Base-by-base conservation (phyloP, 768 basidiomycete species). In the Xerocomus potaroensis region DNA sequence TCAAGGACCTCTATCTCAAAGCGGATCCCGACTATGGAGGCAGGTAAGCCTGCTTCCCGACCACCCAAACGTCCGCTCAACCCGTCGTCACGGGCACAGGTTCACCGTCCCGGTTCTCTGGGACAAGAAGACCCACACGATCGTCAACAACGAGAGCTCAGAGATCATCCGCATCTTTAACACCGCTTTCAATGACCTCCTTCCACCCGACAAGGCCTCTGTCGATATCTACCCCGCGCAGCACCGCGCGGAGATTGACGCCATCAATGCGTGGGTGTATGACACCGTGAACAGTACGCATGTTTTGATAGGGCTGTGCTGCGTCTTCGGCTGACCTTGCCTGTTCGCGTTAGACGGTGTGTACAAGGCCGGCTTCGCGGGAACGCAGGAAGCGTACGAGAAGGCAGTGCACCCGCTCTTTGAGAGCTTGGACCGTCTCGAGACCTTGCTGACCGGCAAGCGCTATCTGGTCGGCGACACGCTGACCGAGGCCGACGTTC, bases 101-200 rank as follows among this genome's bases (percentile, higher is more conserved):
- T 91, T 91, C 72, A 92, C 91, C 2, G 89, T 92, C 8, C 93
- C 93, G 5, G 68, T 91, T 27, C 73, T 99, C 5, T 99, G 91
- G 90, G 96, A 98, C 70, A 94, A 83, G 72, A 89, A 94, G 65
- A 70, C 63, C 34, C 70, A 84, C 36, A 87, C 85, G 32, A 87
- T 97, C 55, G 96, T 99, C 48, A 97, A 92, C 72, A 98, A 97
- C 64, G 95, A 99, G 63, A 86, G 83, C 54, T 83, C 87, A 3
- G 95, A 98, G 69, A 93, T 98, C 62, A 91, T 98, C 60, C 84
- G 95, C 47, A 87, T 95, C 8, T 79, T 98, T 70, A 97, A 99
- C 68, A 75, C 76, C 7, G 84, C 78, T 2, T 94, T 95, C 72
- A 83, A 96, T 63, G 72, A 83, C 18, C 56, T 85, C 16, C 48